Conservation (phyloP, 495 filamentous ascomycete species). For the Lichina pygmaea region DNA sequence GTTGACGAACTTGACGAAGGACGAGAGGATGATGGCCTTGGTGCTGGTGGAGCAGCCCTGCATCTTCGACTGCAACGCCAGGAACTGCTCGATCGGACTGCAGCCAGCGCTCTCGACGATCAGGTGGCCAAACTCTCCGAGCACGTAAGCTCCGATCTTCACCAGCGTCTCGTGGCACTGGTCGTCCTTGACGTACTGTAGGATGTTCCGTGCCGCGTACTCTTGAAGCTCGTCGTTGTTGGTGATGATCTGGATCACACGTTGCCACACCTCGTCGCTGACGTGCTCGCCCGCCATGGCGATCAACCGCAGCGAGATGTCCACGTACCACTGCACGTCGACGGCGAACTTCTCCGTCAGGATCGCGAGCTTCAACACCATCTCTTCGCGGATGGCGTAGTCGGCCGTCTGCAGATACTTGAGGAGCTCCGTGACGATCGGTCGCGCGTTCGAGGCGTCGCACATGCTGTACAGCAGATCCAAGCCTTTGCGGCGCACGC, state of each 20-base stretch:
- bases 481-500: constrained; percentile 80
- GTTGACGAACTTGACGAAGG: constrained; percentile 94
- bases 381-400: constrained; percentile 93
- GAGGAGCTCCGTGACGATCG: constrained; percentile 80
- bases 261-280: constrained; percentile 97
- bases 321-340: constrained; percentile 97
- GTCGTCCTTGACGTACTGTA: constrained; percentile 73
- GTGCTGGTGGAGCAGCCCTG: constrained; percentile 70
- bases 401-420: constrained; percentile 90
- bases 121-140: constrained; percentile 92
- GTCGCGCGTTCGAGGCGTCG: constrained; percentile 69
- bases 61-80: constrained; percentile 79
- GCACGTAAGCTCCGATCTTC: constrained; percentile 87
- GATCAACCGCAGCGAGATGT: constrained; percentile 82
- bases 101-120: constrained; percentile 85
- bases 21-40: constrained; percentile 77
- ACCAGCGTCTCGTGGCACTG: constrained; percentile 89
- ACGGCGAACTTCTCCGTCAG: constrained; percentile 96
- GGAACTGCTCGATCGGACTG: constrained; percentile 92
- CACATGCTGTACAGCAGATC: constrained; percentile 99
- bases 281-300: constrained; percentile 96
- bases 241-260: constrained; percentile 95
- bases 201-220: constrained; percentile 77
- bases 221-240: constrained; percentile 98
- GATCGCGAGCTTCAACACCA: constrained; percentile 98